phyloP scores from a whole-genome alignment of 208 protist genomes.

The Wallacemonas sp. region DNA sequence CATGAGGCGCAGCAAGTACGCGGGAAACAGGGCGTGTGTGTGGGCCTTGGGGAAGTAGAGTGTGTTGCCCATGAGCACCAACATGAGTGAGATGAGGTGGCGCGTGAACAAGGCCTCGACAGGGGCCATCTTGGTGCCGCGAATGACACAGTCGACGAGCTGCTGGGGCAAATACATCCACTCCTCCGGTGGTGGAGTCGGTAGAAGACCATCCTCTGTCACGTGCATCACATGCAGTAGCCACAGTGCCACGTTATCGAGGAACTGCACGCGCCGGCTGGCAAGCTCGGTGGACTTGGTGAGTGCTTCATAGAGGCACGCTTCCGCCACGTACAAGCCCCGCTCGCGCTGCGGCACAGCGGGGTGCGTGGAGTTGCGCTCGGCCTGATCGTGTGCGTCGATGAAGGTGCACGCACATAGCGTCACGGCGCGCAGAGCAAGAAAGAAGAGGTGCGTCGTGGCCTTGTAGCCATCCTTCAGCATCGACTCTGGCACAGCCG shows the following conservation, averaged over 20 bases:
- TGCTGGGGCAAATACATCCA: slow-evolving; percentile 86
- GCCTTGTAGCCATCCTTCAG: slow-evolving; percentile 51
- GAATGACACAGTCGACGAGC: slow-evolving; percentile 78
- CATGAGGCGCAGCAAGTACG: slow-evolving; percentile 61
- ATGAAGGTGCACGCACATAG: slow-evolving; percentile 53
- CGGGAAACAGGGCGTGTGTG: slow-evolving; percentile 84
- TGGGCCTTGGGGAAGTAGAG: slow-evolving; percentile 89
- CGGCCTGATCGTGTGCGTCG: slow-evolving; percentile 57
- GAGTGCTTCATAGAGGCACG: slow-evolving; percentile 59
- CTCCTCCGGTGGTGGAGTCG: slow-evolving; percentile 37
- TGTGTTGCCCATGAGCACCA: slow-evolving; percentile 91
- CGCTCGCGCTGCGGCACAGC: slow-evolving; percentile 43
- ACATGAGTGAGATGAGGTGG: slow-evolving; percentile 78
- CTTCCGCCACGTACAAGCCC: slow-evolving; percentile 41
- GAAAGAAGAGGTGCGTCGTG: slow-evolving; percentile 79
- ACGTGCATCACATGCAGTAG: slow-evolving; percentile 74
- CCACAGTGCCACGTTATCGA: slow-evolving; percentile 77
- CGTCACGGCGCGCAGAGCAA: slow-evolving; percentile 54
- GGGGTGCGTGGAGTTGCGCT: slow-evolving; percentile 49
- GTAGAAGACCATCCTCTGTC: slow-evolving; percentile 38
- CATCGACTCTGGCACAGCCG: slow-evolving; percentile 16
- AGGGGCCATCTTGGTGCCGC: slow-evolving; percentile 52
- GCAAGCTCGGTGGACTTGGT: slow-evolving; percentile 41
- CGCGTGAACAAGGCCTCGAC: slow-evolving; percentile 54
- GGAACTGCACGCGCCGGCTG: slow-evolving; percentile 50